Evolutionary conservation across 2,329 filamentous ascomycete species (phyloP).

Genomic region (Ceratocystis papillata): DNA sequence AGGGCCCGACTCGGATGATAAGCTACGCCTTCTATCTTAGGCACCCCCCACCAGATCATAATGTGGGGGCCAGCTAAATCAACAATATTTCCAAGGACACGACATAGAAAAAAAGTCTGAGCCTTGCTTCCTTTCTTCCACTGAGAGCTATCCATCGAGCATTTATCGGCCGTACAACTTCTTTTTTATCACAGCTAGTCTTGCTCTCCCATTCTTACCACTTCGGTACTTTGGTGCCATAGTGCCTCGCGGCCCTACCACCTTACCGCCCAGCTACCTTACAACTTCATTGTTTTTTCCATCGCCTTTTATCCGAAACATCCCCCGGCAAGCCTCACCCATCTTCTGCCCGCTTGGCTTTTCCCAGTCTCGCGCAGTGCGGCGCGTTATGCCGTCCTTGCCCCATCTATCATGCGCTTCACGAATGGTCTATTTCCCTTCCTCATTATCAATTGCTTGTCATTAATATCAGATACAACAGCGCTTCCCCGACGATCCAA

Average conservation of each 20-base stretch:
- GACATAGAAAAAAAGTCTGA: not conserved
- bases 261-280: too few relatives aligned
- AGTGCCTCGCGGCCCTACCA: not conserved
- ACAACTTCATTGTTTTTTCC: not conserved
- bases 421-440: slow-evolving; percentile 17
- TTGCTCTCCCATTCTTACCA: slow-evolving; percentile 1
- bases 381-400: slow-evolving; percentile 10
- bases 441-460: slow-evolving; percentile 13
- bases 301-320: slow-evolving; percentile 11
- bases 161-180: not conserved
- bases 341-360: not conserved
- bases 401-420: slow-evolving; percentile 8
- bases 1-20: not conserved
- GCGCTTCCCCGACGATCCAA: slow-evolving; percentile 15
- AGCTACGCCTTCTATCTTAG: not conserved
- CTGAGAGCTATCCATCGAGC: not conserved
- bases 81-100: not conserved
- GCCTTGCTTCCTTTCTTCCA: not conserved
- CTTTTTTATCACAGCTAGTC: not conserved
- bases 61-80: not conserved
- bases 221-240: not conserved
- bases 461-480: not conserved
- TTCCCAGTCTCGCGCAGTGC: not conserved
- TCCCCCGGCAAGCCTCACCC: not conserved
- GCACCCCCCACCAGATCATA: not conserved